These are phyloP conservation scores for Grigorovia jiainica DNA, from an alignment of 805 yeast genomes.

Conservation along the genomic window DNA sequence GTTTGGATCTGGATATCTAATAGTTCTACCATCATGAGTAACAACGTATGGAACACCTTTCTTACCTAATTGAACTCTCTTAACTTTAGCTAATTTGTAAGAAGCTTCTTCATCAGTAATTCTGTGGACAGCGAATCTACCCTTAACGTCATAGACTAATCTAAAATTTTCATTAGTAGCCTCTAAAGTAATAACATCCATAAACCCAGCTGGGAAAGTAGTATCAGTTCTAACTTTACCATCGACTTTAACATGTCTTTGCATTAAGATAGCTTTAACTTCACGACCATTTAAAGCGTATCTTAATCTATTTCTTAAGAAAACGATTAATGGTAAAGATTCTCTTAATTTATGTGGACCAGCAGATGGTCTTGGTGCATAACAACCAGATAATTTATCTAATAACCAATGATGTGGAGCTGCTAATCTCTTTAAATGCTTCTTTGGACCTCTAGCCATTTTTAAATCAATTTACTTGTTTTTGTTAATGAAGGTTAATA, in stretches of 20 bases:
- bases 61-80: constrained; percentile 97
- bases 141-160: constrained; percentile 96
- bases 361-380: constrained; percentile 99
- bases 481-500: not conserved
- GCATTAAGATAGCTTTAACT: constrained; percentile 96
- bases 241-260: constrained; percentile 96
- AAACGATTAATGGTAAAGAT: constrained; percentile 92
- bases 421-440: constrained; percentile 98
- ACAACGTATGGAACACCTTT: constrained; percentile 97
- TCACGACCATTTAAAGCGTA: constrained; percentile 98
- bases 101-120: constrained; percentile 97
- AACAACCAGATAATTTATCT: constrained; percentile 98
- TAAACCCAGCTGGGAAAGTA: constrained; percentile 99
- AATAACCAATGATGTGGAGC: constrained; percentile 99
- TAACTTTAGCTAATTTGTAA: constrained; percentile 97
- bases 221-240: constrained; percentile 99
- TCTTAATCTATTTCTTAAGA: constrained; percentile 97
- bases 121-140: constrained; percentile 99
- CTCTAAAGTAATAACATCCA: constrained; percentile 96
- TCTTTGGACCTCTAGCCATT: constrained; percentile 37
- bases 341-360: constrained; percentile 99
- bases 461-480: constrained; percentile 1
- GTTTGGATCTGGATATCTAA: constrained; percentile 98
- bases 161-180: constrained; percentile 99
- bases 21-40: constrained; percentile 99